phyloP scores from a whole-genome alignment of 768 basidiomycete genomes.

The Trametes maxima region DNA sequence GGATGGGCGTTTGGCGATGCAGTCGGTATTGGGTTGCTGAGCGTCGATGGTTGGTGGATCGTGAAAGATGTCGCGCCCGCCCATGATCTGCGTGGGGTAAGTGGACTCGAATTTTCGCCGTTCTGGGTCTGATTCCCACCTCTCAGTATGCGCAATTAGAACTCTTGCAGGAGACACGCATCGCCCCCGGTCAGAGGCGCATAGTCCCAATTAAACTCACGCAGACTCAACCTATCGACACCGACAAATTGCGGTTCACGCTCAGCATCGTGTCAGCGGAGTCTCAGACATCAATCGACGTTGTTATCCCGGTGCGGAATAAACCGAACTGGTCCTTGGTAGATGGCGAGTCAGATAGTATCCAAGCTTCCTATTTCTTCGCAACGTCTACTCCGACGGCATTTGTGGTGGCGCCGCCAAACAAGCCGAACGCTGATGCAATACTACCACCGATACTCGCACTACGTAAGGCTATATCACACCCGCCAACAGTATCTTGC shows the following conservation, averaged over 20 bases:
- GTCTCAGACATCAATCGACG: constrained; percentile 31
- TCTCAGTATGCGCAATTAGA: constrained; percentile 19
- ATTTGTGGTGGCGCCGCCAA: constrained; percentile 63
- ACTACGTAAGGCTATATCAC: constrained; percentile 52
- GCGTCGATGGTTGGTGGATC: constrained; percentile 57
- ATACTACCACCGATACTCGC: constrained; percentile 58
- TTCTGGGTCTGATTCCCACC: background rate
- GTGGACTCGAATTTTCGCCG: background rate
- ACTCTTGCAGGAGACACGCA: constrained; percentile 33
- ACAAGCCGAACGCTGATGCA: constrained; percentile 31
- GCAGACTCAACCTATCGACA: constrained; percentile 43
- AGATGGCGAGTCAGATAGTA: constrained; percentile 33
- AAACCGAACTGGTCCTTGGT: constrained; percentile 42
- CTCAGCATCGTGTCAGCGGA: constrained; percentile 34
- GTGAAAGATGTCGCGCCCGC: constrained; percentile 36
- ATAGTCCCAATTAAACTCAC: constrained; percentile 54
- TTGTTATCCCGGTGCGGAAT: constrained; percentile 50
- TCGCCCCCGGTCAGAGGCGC: constrained; percentile 67
- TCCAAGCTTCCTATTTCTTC: constrained; percentile 64
- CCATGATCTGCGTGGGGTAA: constrained; percentile 18
- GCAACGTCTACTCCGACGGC: constrained; percentile 54
- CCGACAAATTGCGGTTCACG: constrained; percentile 43
- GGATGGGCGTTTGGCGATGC: constrained; percentile 76
- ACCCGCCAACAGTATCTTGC: background rate
- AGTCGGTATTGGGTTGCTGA: constrained; percentile 64